A percentile compares a stretch with the other conserved stretches of the same genome.
Conservation (phyloP, 768 basidiomycete genomes). For the Termitomyces sp. region DNA sequence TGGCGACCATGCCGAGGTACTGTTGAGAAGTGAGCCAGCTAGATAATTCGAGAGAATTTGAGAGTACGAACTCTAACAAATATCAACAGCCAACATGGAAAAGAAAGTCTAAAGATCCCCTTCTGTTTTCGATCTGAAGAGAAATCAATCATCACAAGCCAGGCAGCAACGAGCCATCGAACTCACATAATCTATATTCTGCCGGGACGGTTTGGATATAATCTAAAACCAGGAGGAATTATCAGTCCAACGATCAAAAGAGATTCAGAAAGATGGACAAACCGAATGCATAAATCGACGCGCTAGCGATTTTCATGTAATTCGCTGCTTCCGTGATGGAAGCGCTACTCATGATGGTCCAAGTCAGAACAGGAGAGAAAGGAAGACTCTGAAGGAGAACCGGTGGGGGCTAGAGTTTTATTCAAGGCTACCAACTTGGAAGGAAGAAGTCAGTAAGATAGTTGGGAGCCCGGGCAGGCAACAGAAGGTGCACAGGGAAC, state of each 20-base stretch:
- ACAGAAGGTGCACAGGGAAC: not conserved
- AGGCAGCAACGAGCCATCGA: too few relatives aligned
- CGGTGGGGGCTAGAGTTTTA: not conserved
- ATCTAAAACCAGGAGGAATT: constrained; percentile 3
- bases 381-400: not conserved
- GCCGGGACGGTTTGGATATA: constrained; percentile 20
- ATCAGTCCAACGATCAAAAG: not conserved
- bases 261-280: not conserved
- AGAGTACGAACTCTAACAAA: constrained; percentile 12
- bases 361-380: not conserved
- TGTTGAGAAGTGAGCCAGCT: constrained; percentile 1
- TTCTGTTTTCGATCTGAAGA: constrained; percentile 17
- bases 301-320: constrained; percentile 20
- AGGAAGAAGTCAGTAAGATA: not conserved
- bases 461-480: not conserved
- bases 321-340: constrained; percentile 12
- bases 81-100: constrained; percentile 19
- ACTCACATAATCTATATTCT: constrained; percentile 18
- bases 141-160: not conserved
- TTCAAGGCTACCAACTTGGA: not conserved
- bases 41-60: not conserved
- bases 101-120: constrained; percentile 14
- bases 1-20: constrained; percentile 21
- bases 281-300: constrained; percentile 21
- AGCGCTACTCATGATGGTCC: constrained; percentile 3